Evolutionary conservation across 1,284 basidiomycete species (phyloP).

Genomic region (Pulchroboletus neoregius): DNA sequence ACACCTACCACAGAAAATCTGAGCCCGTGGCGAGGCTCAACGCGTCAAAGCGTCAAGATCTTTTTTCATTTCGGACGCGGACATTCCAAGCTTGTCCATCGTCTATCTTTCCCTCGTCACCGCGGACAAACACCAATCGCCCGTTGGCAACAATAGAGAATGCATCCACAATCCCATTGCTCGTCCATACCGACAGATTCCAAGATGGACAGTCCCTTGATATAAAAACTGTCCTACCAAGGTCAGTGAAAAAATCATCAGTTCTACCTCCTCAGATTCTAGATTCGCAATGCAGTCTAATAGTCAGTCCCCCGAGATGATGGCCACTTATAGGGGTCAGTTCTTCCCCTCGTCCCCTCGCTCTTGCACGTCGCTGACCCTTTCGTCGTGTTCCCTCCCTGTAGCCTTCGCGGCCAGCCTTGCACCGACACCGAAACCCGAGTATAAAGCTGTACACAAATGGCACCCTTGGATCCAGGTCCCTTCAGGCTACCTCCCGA

Average conservation of each 20-base stretch:
- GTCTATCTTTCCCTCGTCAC: too few relatives aligned
- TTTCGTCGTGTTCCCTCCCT: neutral
- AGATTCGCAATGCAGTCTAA: conserved; percentile 4
- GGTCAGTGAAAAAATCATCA: conserved; percentile 1
- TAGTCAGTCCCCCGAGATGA: conserved; percentile 13
- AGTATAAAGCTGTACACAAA: conserved; percentile 11
- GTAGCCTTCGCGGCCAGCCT: conserved; percentile 12
- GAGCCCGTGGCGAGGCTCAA: too few relatives aligned
- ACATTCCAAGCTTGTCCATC: too few relatives aligned
- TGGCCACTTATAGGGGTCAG: conserved; percentile 10
- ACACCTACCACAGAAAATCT: too few relatives aligned
- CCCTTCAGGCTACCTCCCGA: conserved; percentile 16
- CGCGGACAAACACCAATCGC: too few relatives aligned
- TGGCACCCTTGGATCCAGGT: conserved; percentile 4
- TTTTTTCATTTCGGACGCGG: too few relatives aligned
- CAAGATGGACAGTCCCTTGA: conserved; percentile 1
- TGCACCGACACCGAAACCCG: neutral
- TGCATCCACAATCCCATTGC: too few relatives aligned
- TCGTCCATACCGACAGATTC: conserved; percentile 1
- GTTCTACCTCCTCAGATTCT: neutral
- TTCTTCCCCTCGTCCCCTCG: neutral
- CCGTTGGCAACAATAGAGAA: too few relatives aligned
- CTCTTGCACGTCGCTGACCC: neutral
- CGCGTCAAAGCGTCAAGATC: too few relatives aligned
- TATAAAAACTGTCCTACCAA: conserved; percentile 11